Base-by-base conservation (phyloP, 257 asterid species). In the Gardenia jasminoides region DNA sequence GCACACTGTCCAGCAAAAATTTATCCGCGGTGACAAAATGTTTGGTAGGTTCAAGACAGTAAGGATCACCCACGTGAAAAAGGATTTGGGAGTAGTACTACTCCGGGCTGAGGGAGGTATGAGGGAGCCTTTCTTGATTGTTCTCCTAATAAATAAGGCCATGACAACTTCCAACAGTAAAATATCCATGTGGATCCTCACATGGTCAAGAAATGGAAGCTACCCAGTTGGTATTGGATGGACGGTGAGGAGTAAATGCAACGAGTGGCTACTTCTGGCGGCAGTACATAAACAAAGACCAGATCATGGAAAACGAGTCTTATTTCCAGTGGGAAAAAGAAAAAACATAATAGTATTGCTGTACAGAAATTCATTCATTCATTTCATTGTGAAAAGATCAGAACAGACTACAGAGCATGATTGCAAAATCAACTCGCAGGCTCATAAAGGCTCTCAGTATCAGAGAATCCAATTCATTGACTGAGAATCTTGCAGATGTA, bases 161-260 rank as follows among this genome's bases (percentile, higher is more conserved):
- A 70, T 16, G 44, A 7, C 64, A 66, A 71, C 54, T 66, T 77
- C 67, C 68, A 77, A 69, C 75, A 24, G 41, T 36, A 47, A 78
- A 50, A 80, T 64, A 81, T 72, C 81, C 65, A 68, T 76, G 64
- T 67, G 82, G 80, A 75, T 82, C 50, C 77, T 74, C 72, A 59
- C 31, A 64, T 46, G 47, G 67, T 78, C 58, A 70, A 68, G 28
- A 24, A 26, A 50, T 76, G 62, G 82, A 82, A 54, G 81, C 26
- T 56, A 75, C 30, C 52, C 41, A 50, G 48, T 24, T 22, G 10
- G 9, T 26, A 20, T 47, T 71, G 61, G 39, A n/a, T n/a, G n/a
- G n/a, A n/a, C 1, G 6, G 33, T 26, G 76, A n/a, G 75, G 31
- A 71, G 61, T 71, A 71, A 71, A 71, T 26, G 76, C 43, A 28